Base-by-base conservation (phyloP, 108 stramenopile species). In the Skeletonema tropicum region DNA sequence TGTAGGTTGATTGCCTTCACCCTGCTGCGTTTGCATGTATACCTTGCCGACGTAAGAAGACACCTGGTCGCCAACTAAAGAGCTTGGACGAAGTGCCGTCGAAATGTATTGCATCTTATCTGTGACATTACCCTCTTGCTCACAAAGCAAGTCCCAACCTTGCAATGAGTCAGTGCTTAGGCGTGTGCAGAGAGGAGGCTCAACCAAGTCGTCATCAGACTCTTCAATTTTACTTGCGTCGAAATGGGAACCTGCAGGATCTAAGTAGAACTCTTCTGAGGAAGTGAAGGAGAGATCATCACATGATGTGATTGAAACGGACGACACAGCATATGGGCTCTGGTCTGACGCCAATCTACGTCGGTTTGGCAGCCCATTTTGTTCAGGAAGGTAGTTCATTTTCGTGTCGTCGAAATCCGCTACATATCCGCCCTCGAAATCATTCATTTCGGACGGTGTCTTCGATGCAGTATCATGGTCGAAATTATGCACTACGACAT, bases 31-130 rank as follows among this genome's bases (percentile, higher is more conserved):
- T 35, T 35, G 35, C 35, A 8, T 35, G 9, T 35, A 35, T 35
- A 6, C 35, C 35, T 3, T 35, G 33, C 33, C 7, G 7, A 7
- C 7, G 33, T 35, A 46, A 46, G 45, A 46, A 46, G 45, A 11
- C 10, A 12, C 15, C 15, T 3, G 45, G 13, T 46, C 45, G 15
- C 33, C 5, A 35, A 35, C 33, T 3, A 35, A 7, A 35, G 33
- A 35, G 33, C 33, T 35, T 35, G 33, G 4, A 35, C 3, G 7
- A n/a, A 46, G n/a, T 4, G 45, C 45, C n/a, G 45, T n/a, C 45
- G 45, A 46, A n/a, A 46, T 46, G 45, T 46, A 46, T 46, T 46
- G 45, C n/a, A 14, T 46, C n/a, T 46, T 46, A 46, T 46, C n/a
- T 4, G 14, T n/a, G n/a, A 3, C 15, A 46, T 46, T 12, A n/a